Evolutionary conservation across 768 basidiomycete genomes (phyloP), one percentile per base, ranked within the genome.

Genomic region (Tubosaeta brunneosetosa): DNA sequence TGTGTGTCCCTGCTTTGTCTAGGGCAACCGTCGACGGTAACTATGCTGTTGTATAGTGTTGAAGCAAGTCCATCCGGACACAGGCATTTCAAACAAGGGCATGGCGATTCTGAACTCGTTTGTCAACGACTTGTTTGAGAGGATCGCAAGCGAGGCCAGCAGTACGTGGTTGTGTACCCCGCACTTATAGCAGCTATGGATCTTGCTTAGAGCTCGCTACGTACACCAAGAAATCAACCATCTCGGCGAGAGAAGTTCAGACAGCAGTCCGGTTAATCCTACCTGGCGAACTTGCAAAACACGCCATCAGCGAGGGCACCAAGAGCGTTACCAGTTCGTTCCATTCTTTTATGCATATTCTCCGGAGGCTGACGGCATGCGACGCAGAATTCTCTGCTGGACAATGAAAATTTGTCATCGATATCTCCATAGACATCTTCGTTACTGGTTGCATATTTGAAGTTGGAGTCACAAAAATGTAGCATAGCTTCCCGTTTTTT

Each of bases 261-360:
- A 86, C 85, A 16, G 70, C 80, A 42, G 85, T 86, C 45, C 77
- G 85, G 55, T 74, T 85, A 52, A 85, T 86, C 71, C 76, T 86
- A 33, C 84, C 85, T 13, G 85, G 84, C 58, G 84, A 85, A 67
- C 75, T 86, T 27, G 81, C 83, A 52, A 86, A 86, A 73, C 85
- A 86, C 66, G 85, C 85, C 56, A 85, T 86, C 68, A 85, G 83
- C 32, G 85, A 86, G 70, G 85, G 85, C 55, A 86, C 83, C 19
- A 83, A 83, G 73, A 77, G 75, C 41, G 81, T 83, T 33, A 83
- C 82, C 17, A 67, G 66, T 67, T n/a, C 17, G 63, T 67, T n/a
- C 53, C 13, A 3, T 50, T 32, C 33, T 3, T 3, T 19, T 4
- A 43, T 36, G 8, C 12, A 6, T 1, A 11, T 16, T 2, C 4